These are phyloP conservation scores for Rhodamnia rubescens DNA, from an alignment of 345 rosid genomes.

Conservation along the genomic window DNA sequence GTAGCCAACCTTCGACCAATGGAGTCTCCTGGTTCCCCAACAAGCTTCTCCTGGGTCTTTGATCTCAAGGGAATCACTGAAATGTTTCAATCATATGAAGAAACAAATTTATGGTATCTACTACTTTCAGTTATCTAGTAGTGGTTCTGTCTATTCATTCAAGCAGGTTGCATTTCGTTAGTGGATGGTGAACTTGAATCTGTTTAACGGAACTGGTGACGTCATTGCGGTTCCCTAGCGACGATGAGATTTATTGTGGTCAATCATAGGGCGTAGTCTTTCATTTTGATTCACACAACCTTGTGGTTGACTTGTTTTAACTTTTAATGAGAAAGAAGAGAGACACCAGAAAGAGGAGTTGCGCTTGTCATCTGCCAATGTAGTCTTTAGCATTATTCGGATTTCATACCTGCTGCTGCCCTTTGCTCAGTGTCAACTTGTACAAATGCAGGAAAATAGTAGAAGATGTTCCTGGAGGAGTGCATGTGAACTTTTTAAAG, in stretches of 20 bases:
- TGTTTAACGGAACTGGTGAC: not conserved
- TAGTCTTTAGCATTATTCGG: not conserved
- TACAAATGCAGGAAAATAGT: constrained; percentile 56
- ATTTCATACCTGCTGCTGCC: not conserved
- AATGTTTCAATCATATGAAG: constrained; percentile 78
- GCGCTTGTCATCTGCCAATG: not conserved
- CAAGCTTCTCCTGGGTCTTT: constrained; percentile 77
- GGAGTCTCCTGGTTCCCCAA: constrained; percentile 17
- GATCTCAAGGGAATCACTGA: constrained; percentile 73
- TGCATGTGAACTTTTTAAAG: constrained; percentile 80
- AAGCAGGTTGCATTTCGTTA: not conserved
- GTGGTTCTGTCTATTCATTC: not conserved
- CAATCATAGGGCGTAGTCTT: not conserved
- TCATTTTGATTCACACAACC: not conserved
- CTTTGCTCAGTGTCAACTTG: not conserved
- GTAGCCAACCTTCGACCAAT: constrained; percentile 66
- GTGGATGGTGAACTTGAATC: not conserved
- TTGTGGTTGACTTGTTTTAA: not conserved
- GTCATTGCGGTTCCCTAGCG: not conserved
- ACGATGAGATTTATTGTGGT: not conserved
- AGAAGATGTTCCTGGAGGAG: constrained; percentile 79
- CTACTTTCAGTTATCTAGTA: not conserved
- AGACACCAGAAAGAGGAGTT: not conserved
- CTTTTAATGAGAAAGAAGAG: not conserved
- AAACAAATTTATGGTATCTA: constrained; percentile 73